These are phyloP conservation scores for Collariella sp. DNA, from an alignment of 495 filamentous ascomycete genomes.

Conservation along the genomic window DNA sequence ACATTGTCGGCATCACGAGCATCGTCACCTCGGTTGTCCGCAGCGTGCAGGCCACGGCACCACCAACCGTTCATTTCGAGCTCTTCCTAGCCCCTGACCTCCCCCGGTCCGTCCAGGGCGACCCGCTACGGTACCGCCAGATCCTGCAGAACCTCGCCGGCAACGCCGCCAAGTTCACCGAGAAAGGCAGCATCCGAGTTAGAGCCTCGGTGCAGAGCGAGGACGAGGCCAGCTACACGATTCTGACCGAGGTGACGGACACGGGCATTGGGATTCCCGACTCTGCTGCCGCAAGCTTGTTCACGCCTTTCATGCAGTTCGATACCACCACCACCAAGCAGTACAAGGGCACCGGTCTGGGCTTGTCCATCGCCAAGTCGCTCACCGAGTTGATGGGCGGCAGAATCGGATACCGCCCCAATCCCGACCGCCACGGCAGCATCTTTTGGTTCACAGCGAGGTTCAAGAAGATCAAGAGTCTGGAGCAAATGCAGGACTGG, in stretches of 20 bases:
- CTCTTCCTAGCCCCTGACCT: slow-evolving; percentile 32
- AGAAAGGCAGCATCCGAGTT: slow-evolving; percentile 35
- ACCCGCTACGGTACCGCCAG: slow-evolving; percentile 42
- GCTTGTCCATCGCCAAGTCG: slow-evolving; percentile 69
- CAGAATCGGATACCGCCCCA: slow-evolving; percentile 48
- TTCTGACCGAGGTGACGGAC: slow-evolving; percentile 59
- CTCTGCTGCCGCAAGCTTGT: slow-evolving; percentile 53
- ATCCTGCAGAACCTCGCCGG: slow-evolving; percentile 41
- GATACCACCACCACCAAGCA: slow-evolving; percentile 67
- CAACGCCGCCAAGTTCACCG: slow-evolving; percentile 45
- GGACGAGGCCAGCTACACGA: slow-evolving; percentile 33
- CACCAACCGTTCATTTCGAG: slow-evolving; percentile 29
- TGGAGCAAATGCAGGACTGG: slow-evolving; percentile 25
- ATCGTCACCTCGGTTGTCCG: slow-evolving; percentile 48
- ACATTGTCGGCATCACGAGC: slow-evolving; percentile 35
- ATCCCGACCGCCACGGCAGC: slow-evolving; percentile 45
- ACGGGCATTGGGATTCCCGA: slow-evolving; percentile 68
- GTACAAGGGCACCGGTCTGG: slow-evolving; percentile 71
- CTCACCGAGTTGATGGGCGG: slow-evolving; percentile 66
- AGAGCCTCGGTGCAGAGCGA: slow-evolving; percentile 26
- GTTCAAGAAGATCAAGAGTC: slow-evolving; percentile 38
- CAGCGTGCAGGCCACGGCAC: slow-evolving; percentile 32
- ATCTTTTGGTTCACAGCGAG: slow-evolving; percentile 52
- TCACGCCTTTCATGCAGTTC: slow-evolving; percentile 76
- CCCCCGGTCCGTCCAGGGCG: slow-evolving; percentile 35